Conservation (phyloP, 352 stramenopile genomes). For the Globisporangium polare region DNA sequence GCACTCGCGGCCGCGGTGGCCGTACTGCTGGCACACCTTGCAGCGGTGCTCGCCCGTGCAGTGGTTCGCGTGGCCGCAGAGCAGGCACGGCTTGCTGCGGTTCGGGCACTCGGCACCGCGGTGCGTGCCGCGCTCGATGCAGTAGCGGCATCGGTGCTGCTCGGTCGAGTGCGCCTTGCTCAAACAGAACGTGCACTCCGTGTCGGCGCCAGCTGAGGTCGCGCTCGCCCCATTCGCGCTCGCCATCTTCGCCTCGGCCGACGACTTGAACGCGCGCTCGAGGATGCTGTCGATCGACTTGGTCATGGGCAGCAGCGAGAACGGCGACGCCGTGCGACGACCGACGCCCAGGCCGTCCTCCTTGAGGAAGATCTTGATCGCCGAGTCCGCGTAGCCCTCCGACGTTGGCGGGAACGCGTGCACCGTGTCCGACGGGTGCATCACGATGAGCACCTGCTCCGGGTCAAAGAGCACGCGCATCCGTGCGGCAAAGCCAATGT, state of each 20-base stretch:
- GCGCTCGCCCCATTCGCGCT: background rate
- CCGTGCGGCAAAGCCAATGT: conserved; percentile 72
- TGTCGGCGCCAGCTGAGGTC: conserved; percentile 10
- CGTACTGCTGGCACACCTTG: conserved; percentile 79
- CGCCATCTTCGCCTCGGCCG: conserved; percentile 17
- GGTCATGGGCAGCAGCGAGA: conserved; percentile 73
- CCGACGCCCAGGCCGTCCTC: conserved; percentile 64
- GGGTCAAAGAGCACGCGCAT: conserved; percentile 72
- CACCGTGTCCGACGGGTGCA: conserved; percentile 79
- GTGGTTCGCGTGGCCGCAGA: conserved; percentile 73
- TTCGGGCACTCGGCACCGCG: conserved; percentile 70
- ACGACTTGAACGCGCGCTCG: conserved; percentile 57
- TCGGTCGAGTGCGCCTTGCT: conserved; percentile 59
- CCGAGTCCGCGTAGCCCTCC: conserved; percentile 74
- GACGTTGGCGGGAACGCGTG: conserved; percentile 80
- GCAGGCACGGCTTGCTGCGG: conserved; percentile 54
- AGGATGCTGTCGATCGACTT: conserved; percentile 75
- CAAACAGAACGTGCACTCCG: conserved; percentile 54
- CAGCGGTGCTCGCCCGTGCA: conserved; percentile 80
- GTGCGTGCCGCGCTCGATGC: conserved; percentile 74
- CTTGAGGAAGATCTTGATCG: conserved; percentile 84
- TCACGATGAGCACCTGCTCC: conserved; percentile 79
- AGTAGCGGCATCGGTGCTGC: conserved; percentile 81
- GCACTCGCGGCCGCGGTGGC: conserved; percentile 79
- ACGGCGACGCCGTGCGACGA: conserved; percentile 58